Evolutionary conservation across 176 grass and related monocot genomes (phyloP), one percentile per base, ranked within the genome.

Genomic region (Oryza coarctata): DNA sequence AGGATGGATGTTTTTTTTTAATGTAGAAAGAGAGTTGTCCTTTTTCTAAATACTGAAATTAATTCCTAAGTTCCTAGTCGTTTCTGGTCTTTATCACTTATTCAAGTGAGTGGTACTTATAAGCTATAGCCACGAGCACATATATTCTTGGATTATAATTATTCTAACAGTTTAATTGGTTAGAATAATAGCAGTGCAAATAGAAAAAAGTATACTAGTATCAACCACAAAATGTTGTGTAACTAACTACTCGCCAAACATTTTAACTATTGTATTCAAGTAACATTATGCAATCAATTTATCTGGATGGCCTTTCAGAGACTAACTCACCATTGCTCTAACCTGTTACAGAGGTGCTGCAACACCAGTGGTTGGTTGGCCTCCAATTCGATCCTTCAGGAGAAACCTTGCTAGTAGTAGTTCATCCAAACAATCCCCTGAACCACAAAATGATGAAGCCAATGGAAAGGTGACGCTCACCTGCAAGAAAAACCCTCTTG

Each of bases 311-410:
- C 23, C 30, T 76, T 68, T 41, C 67, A 71, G 10, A 79, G 11
- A 49, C 14, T 61, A 68, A 83, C 82, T 91, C 47, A 91, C 55
- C 6, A 7, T 23, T 78, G 64, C 68, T 84, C n/a, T 77, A 66
- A 71, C 75, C 44, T 69, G 68, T 49, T 86, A 43, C 75, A 99
- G 91, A 92, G 80, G 83, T 50, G 30, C 60, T 52, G 47, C 93
- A 87, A 65, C 43, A 67, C 87, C 88, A 3, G 97, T 90, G n/a
- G 93, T 99, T 44, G 97, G 97, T 63, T 99, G 97, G 97, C 97
- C 97, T 28, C 97, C 97, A 25, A 77, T 99, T 47, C 77, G 93
- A 47, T 83, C 93, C 17, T 94, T 90, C 77, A 95, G 97, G 82
- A 99, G 90, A 82, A 90, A 99, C 66, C 81, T 99, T 57, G 87